Conservation (phyloP, 148 eudicot species). For the Linanthus parryae region DNA sequence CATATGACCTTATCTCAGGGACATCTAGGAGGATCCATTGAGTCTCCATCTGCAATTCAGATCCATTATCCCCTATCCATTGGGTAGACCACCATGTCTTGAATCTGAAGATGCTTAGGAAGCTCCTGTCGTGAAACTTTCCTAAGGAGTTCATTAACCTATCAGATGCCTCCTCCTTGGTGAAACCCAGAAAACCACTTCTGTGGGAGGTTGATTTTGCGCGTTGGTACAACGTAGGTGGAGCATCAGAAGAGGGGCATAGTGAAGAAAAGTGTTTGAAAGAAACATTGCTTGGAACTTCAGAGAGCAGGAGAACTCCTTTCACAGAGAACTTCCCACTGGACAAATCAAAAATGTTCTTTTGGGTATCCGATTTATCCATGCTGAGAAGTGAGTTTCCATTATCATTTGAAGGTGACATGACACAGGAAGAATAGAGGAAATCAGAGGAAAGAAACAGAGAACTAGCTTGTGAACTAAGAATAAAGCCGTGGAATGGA, state of each 20-base stretch:
- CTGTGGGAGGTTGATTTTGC: slow-evolving; percentile 29
- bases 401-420: slow-evolving; percentile 58
- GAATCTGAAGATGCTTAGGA: slow-evolving; percentile 64
- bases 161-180: slow-evolving; percentile 29
- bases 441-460: slow-evolving; percentile 8
- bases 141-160: slow-evolving; percentile 43
- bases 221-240: slow-evolving; percentile 33
- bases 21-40: slow-evolving; percentile 58
- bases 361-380: slow-evolving; percentile 13
- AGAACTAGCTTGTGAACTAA: too few relatives aligned
- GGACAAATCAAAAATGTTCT: slow-evolving; percentile 26
- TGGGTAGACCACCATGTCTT: slow-evolving; percentile 83
- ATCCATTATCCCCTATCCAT: too few relatives aligned
- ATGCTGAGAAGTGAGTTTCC: slow-evolving; percentile 11
- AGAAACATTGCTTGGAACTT: slow-evolving; percentile 48
- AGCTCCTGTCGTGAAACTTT: slow-evolving; percentile 35
- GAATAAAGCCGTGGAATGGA: too few relatives aligned
- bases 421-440: slow-evolving; percentile 6
- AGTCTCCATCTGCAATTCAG: slow-evolving; percentile 65
- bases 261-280: slow-evolving; percentile 39
- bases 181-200: slow-evolving; percentile 63
- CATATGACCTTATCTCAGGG: slow-evolving; percentile 48
- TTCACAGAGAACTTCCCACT: slow-evolving; percentile 40
- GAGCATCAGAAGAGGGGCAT: slow-evolving; percentile 39
- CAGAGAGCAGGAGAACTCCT: slow-evolving; percentile 35